A percentile compares a stretch with the other conserved stretches of the same genome.
phyloP scores from a whole-genome alignment of 306 rosid genomes.

The Lathyrus tuberosus region DNA sequence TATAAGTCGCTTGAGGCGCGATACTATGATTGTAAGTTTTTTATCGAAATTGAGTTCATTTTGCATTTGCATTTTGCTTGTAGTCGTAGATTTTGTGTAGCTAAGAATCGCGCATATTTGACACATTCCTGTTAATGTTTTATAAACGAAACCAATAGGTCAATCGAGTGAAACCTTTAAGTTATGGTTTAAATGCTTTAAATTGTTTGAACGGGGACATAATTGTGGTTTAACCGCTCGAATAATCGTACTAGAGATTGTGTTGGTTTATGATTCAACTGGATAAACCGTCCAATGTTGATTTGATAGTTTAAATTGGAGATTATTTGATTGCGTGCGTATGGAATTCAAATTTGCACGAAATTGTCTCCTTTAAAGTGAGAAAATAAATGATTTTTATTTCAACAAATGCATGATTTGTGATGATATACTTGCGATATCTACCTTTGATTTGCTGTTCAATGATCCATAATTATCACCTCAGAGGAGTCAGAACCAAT shows the following conservation, averaged over 20 bases:
- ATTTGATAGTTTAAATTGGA: background rate
- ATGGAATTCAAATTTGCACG: background rate
- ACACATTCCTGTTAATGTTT: background rate
- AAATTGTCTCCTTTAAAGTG: too few relatives aligned
- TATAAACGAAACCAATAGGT: background rate
- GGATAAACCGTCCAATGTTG: background rate
- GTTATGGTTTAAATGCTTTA: background rate
- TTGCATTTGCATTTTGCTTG: background rate
- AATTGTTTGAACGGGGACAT: background rate
- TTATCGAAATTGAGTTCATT: background rate
- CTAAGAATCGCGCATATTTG: background rate
- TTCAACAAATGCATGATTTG: too few relatives aligned
- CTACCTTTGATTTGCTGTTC: too few relatives aligned
- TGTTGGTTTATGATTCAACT: background rate
- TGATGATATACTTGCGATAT: too few relatives aligned
- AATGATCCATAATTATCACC: too few relatives aligned
- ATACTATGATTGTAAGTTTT: constrained; percentile 81
- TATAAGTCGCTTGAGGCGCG: constrained; percentile 78
- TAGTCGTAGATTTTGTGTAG: background rate
- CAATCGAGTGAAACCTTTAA: background rate
- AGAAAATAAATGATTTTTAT: too few relatives aligned
- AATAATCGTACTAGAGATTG: background rate
- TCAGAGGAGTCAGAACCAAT: background rate
- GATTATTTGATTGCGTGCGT: background rate
- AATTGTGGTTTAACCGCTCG: background rate